Evolutionary conservation across 495 filamentous ascomycete species (phyloP), one percentile per base, ranked within the genome.

Genomic region (Penicillium diatomitis): DNA sequence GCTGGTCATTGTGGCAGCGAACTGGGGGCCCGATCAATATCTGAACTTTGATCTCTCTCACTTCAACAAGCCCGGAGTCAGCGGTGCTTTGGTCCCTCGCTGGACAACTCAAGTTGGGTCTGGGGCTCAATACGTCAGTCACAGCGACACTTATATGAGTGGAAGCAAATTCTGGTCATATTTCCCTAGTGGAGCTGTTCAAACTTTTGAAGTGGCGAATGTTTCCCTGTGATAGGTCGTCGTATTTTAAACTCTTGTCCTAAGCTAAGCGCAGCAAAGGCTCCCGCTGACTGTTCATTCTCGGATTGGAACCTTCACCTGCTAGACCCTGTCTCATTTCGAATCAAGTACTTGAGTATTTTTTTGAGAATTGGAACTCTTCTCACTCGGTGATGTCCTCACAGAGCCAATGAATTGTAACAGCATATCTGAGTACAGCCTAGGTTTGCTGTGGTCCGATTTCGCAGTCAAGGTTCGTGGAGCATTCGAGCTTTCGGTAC

Each of bases 1-100:
- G 27, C 46, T 53, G 32, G 51, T 53, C 6, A 49, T 53, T 36
- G 51, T 53, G 31, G 51, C 41, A 34, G 51, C 51, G 6, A 53
- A 53, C 37, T 53, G 51, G 51, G 51, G 44, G 45, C 41, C 32
- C 3, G 37, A 43, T 3, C 11, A 45, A 29, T 45, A 36, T 28
- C 44, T 53, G 11, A 46, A 36, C 9, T 53, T 53, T 46, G 51
- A 53, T 48, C 41, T 53, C 4, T 49, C 51, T 6, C 27, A 11
- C 5, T 53, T 53, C 34, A 45, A 39, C 11, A 5, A 46, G 39
- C 4, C 47, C 32, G 46, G 46, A 2, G 47, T 12, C 34, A 47
- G 47, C 38, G 51, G 51, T 5, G 47, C 46, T 32, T 10, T 30
- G 42, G 30, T 53, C 34, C 42, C 40, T 10, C 38, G 46, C n/a